phyloP scores from a whole-genome alignment of 768 basidiomycete genomes.

The Udeniomyces megalosporus region DNA sequence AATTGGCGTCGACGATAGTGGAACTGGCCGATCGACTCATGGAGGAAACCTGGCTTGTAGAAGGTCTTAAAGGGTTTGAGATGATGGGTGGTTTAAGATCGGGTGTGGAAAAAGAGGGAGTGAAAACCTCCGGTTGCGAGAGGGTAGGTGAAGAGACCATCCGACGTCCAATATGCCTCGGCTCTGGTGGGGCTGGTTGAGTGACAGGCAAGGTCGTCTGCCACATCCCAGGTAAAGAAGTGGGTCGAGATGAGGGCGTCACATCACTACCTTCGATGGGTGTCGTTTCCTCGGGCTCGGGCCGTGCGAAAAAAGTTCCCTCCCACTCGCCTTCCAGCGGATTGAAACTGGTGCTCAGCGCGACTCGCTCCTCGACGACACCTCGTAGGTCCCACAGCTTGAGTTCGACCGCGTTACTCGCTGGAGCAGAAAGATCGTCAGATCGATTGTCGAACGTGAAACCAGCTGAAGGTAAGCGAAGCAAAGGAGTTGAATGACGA shows the following conservation, averaged over 20 bases:
- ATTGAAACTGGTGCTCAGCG: conserved; percentile 21
- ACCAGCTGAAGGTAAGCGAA: conserved; percentile 51
- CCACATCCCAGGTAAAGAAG: too few species aligned
- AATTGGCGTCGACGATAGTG: too few species aligned
- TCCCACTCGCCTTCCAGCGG: conserved; percentile 15
- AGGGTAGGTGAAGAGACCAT: conserved; percentile 12
- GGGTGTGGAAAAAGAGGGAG: too few species aligned
- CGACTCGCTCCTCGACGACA: conserved; percentile 18
- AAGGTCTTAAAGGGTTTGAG: too few species aligned
- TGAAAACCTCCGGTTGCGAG: conserved; percentile 2
- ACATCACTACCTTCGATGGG: not conserved
- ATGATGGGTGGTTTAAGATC: too few species aligned
- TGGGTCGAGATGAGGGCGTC: not conserved
- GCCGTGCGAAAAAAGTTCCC: not conserved
- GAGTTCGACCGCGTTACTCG: conserved; percentile 18
- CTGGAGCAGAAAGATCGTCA: conserved; percentile 16
- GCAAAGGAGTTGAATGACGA: conserved; percentile 47
- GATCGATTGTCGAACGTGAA: not conserved
- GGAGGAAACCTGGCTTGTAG: too few species aligned
- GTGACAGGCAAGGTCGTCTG: not conserved
- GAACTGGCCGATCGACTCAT: too few species aligned
- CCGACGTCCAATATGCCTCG: conserved; percentile 16
- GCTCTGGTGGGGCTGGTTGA: conserved; percentile 1
- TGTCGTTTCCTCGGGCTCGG: not conserved
- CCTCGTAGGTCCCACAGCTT: conserved; percentile 23